Base-by-base conservation (phyloP, 1,284 basidiomycete species). In the Sutorius eximius region DNA sequence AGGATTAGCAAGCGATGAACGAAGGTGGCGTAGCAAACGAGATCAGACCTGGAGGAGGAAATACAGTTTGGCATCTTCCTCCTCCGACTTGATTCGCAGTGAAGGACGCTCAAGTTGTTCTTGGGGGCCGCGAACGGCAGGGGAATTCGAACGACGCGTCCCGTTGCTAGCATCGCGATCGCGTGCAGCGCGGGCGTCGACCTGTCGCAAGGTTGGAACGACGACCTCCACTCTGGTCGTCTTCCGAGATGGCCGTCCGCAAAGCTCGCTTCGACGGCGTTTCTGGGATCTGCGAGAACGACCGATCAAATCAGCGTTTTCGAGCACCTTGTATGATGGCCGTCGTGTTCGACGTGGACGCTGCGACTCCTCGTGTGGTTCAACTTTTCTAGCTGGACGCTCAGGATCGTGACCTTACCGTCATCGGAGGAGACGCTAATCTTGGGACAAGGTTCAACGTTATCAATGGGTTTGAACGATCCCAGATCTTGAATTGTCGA, bases 221-320 rank as follows among this genome's bases (percentile, higher is more conserved):
- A 58, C 51, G 47, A 61, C 62, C 46, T 61, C 47, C 13, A 47
- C 49, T 32, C 33, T 52, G 38, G 24, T 53, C 27, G 38, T n/a
- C 49, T 47, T 55, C 52, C 24, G 45, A 33, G 45, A 36, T 6
- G 5, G 38, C 41, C 18, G 48, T 48, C 45, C 52, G 42, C 53
- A 45, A 43, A 62, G 52, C 7, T 2, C 42, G 59, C 37, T 38
- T 18, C 40, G 30, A 33, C 38, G 52, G 40, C 44, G 59, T 32
- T 55, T 54, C 53, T 15, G n/a, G 15, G 5, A 24, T 22, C 29
- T 15, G 16, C 16, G 36, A 38, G 32, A 41, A 47, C 20, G 41
- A n/a, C 9, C 2, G 20, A 16, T 18, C 13, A 20, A 18, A 15
- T 22, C 37, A 16, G 34, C 11, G 5, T 49, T 51, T 36, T 51